Base-by-base conservation (phyloP, 78 protist genomes). In the Bodo saltans region DNA sequence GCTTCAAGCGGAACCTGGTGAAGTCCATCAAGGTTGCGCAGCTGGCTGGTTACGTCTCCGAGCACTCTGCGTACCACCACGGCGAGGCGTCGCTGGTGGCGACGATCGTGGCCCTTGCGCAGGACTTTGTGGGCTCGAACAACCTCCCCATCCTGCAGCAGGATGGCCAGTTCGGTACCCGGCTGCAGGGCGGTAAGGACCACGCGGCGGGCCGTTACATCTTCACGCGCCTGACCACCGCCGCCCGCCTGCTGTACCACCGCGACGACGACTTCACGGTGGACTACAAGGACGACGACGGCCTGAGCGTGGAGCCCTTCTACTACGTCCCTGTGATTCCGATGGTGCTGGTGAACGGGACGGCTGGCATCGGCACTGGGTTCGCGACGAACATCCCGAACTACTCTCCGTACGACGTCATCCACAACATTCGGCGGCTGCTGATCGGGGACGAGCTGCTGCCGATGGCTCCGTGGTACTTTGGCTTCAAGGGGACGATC, bases 1-100 rank as follows among this genome's bases (percentile, higher is more conserved):
- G 97, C 90, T 97, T 99, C 95, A 97, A 97, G 95, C 90, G 98
- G 35, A 94, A 95, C 41, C 88, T 98, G 28, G 88, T 41, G 60
- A 29, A 86, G 8, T 99, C 97, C 69, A 74, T 97, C 74, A 97
- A 96, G 85, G 99, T 99, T 3, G 97, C 99, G 3, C 99, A 99
- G 94, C 90, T 99, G n/a, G 87, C 94, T 2, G 99, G 99, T 21
- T 90, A 90, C 52, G 94, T 93, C 11, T 27, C 94, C 33, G 95
- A 89, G 73, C 93, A 92, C 47, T 68, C 96, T 0, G 98, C 99
- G 11, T 98, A 98, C 91, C 99, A 98, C 85, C 99, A 98, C 87
- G 99, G 99, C 34, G 99, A 98, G 85, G 41, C 0, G 30, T 37
- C 88, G 23, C 92, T 98, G 34, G 67, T 73, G 1, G 72, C 78